Evolutionary conservation across 306 rosid species (phyloP), one percentile per base, ranked within the genome.

Genomic region (Gastrolobium villosum): DNA sequence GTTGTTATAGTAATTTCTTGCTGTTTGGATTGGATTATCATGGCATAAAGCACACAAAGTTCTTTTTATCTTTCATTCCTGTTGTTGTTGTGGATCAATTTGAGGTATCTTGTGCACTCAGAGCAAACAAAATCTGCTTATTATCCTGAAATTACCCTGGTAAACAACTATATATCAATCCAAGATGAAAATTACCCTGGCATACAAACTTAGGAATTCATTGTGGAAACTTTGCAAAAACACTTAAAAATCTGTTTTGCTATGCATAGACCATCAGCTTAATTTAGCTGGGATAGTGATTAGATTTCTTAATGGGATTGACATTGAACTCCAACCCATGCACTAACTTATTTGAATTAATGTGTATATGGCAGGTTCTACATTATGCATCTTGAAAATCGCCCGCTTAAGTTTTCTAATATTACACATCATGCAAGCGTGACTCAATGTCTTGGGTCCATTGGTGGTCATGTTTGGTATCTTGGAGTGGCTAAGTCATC

Each of bases 401-500:
- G 89, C 5, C 89, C 92, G 0, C 87, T 89, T 0, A 34, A 76
- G 82, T 88, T 95, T 65, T 85, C 91, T 1, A 56, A 1, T 2
- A 92, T 95, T 30, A 87, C 99, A 31, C 97, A 95, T 85, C 99
- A 95, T 54, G 93, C 96, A 3, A 84, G 79, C 2, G 99, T 92
- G 79, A 95, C 97, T 49, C 98, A 95, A 70, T 95, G 97, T 85
- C 95, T 95, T 6, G 98, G 98, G 5, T 90, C 98, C 3, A 45
- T 91, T 45, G 92, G 97, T 28, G 91, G 97, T 15, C 82, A 85
- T 65, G 86, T 20, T 45, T 95, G 97, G 99, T 95, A 92, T 55
- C 91, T 95, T 14, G 99, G 96, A 64, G 88, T 95, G 37, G 97
- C 99, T 3, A 91, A 88, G 81, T 83, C 98, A 37, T 89, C 97